A percentile compares a stretch with the other conserved stretches of the same genome.
phyloP scores from a whole-genome alignment of 768 basidiomycete species.

The Porphyrellus cyaneotinctus region DNA sequence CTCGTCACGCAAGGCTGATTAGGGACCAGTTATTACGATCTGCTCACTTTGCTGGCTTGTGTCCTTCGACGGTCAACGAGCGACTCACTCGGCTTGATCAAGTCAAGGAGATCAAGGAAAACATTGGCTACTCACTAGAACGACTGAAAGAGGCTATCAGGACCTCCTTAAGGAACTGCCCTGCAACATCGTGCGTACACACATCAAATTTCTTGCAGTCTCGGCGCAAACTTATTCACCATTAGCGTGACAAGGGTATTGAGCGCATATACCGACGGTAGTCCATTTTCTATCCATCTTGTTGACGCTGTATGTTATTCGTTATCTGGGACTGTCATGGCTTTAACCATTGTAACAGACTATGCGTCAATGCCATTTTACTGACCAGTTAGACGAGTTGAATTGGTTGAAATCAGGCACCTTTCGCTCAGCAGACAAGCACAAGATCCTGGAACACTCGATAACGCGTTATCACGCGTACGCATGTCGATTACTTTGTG shows the following conservation, averaged over 20 bases:
- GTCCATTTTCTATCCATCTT: conserved; percentile 53
- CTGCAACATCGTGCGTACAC: conserved; percentile 23
- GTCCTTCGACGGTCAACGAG: conserved; percentile 1
- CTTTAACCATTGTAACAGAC: conserved; percentile 34
- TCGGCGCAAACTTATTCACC: neutral
- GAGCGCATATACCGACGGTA: conserved; percentile 48
- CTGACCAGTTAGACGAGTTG: conserved; percentile 47
- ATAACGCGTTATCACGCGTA: conserved; percentile 59
- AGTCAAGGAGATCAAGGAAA: conserved; percentile 24
- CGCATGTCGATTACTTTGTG: neutral
- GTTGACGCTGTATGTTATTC: conserved; percentile 46
- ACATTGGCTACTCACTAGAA: conserved; percentile 24
- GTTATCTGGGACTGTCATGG: neutral
- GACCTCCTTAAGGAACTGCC: conserved; percentile 14
- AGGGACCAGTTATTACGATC: conserved; percentile 27
- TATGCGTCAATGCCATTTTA: conserved; percentile 54
- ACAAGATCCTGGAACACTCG: conserved; percentile 42
- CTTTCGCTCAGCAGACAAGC: conserved; percentile 37
- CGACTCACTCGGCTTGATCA: conserved; percentile 27
- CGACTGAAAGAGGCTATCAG: conserved; percentile 20
- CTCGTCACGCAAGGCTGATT: conserved; percentile 25
- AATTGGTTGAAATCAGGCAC: conserved; percentile 46
- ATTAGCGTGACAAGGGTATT: conserved; percentile 41
- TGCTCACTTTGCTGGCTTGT: conserved; percentile 12
- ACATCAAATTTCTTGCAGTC: neutral